Base-by-base conservation (phyloP, 306 rosid genomes). In the Lathyrus sativus region DNA sequence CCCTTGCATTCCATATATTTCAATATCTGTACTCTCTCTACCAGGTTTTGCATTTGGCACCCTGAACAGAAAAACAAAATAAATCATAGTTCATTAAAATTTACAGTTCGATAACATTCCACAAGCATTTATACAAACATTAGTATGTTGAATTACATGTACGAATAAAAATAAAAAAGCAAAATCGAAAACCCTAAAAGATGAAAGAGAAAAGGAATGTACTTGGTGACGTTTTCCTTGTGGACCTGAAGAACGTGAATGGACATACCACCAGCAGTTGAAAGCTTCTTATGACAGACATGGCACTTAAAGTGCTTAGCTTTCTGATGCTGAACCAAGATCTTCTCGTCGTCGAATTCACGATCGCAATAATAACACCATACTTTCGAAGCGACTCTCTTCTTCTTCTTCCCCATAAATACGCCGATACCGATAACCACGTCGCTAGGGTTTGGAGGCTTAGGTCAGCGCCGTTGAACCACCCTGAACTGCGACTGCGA, bases 1-100 rank as follows among this genome's bases (percentile, higher is more conserved):
- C 82, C 99, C 99, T 84, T 95, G 99, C 99, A 95, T 95, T 75
- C 99, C 99, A 79, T 95, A 90, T 77, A 95, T 95, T 74, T 95
- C 99, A 78, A 95, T 88, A 73, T 95, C 99, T 0, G 96, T 95
- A 1, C 95, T 76, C 62, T 95, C 99, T 66, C 96, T 87, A 11
- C 86, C 97, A 31, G 95, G 75, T 81, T 90, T 95, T 38, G 99
- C 97, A 82, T 95, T 95, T 24, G 97, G 99, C 69, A 95, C 99
- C 81, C 99, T 95, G 62, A 57, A 35, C 62, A 77, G 5, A 41
- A 70, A 74, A 1, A 37, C 15, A 6, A 49, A 0, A 39, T 4
- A 18, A 42, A 14, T 4, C 9, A 35, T 11, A 37, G 33, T 39
- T 74, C 13, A 33, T 13, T 46, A 63, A 35, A 53, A 37, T 4